phyloP scores from a whole-genome alignment of 352 stramenopile genomes.

The Globisporangium ultimum region DNA sequence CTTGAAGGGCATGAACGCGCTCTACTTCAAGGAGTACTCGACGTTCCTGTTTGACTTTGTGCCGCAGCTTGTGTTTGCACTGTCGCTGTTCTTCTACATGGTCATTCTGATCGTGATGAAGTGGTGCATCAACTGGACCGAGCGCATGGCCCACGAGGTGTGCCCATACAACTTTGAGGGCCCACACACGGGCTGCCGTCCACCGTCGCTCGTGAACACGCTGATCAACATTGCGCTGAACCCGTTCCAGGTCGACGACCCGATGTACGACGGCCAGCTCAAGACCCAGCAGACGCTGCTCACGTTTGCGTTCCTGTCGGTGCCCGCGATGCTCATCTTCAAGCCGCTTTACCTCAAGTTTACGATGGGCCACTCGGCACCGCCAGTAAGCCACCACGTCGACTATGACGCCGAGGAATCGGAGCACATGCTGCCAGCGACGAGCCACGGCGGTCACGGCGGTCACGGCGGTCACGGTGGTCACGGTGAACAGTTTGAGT shows the following conservation, averaged over 20 bases:
- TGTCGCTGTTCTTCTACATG: constrained; percentile 99
- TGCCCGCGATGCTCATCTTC: constrained; percentile 94
- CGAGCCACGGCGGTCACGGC: constrained; percentile 32
- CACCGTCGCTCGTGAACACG: constrained; percentile 97
- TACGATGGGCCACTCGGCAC: constrained; percentile 56
- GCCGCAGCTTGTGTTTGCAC: constrained; percentile 95
- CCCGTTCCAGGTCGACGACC: constrained; percentile 92
- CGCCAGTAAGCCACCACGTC: constrained; percentile 64
- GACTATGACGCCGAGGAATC: constrained; percentile 78
- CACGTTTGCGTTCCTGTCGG: constrained; percentile 91
- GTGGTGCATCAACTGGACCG: constrained; percentile 98
- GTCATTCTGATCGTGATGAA: constrained; percentile 99
- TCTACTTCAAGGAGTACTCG: constrained; percentile 96
- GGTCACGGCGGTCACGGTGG: constrained; percentile 30
- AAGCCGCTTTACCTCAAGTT: constrained; percentile 94
- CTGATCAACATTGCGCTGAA: constrained; percentile 99
- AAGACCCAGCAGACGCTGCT: constrained; percentile 90
- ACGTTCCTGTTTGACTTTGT: constrained; percentile 98
- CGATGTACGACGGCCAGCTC: constrained; percentile 94
- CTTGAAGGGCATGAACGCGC: constrained; percentile 94
- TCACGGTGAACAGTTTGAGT: constrained; percentile 87
- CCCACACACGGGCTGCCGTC: constrained; percentile 92
- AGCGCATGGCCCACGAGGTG: constrained; percentile 88
- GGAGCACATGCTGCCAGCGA: constrained; percentile 44
- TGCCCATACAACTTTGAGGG: constrained; percentile 95